phyloP scores from a whole-genome alignment of 345 rosid genomes.

The Hibiscus tridactylites region DNA sequence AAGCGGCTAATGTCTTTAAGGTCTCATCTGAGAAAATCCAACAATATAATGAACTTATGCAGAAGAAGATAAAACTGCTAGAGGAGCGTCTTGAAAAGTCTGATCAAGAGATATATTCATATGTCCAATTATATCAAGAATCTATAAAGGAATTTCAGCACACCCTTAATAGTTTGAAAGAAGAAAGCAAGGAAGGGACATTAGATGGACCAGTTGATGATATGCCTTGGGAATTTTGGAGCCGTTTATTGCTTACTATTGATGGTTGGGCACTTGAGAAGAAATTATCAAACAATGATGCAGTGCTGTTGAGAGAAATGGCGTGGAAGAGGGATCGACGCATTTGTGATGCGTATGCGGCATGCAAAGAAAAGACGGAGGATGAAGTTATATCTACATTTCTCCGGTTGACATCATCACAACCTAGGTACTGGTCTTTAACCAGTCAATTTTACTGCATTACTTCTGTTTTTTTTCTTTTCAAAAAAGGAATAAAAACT shows the following conservation, averaged over 20 bases:
- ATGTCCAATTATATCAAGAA: constrained; percentile 69
- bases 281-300: constrained; percentile 55
- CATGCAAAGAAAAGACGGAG: constrained; percentile 60
- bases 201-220: constrained; percentile 64
- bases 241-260: constrained; percentile 64
- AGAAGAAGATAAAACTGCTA: constrained; percentile 65
- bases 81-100: constrained; percentile 82
- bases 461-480: neutral
- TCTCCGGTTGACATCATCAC: constrained; percentile 51
- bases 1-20: constrained; percentile 66
- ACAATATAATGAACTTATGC: constrained; percentile 78
- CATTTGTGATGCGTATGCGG: constrained; percentile 53
- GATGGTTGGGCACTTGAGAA: constrained; percentile 96
- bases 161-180: constrained; percentile 65
- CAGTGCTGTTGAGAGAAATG: constrained; percentile 68
- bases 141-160: constrained; percentile 81
- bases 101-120: constrained; percentile 77
- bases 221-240: constrained; percentile 92
- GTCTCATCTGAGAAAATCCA: constrained; percentile 67
- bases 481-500: no score
- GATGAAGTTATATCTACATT: constrained; percentile 51
- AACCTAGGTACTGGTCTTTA: constrained; percentile 44
- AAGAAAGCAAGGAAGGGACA: constrained; percentile 60
- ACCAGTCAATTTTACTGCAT: constrained; percentile 1
- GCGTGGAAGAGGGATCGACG: constrained; percentile 70